These are phyloP conservation scores for Persicaria maculosa DNA, from an alignment of 148 eudicot genomes.

Conservation along the genomic window DNA sequence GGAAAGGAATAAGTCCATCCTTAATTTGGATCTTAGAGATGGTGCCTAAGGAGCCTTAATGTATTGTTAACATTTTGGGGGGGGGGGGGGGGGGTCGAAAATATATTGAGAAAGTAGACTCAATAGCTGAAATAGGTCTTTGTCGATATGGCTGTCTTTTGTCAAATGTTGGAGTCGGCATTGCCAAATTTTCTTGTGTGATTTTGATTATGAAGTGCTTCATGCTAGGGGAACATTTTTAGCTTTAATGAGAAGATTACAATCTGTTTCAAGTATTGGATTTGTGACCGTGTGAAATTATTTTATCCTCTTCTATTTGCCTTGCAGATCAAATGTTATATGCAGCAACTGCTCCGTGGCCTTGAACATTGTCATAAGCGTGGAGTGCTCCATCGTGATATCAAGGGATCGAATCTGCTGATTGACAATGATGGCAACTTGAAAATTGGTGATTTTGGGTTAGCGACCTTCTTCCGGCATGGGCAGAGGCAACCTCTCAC, in stretches of 20 bases:
- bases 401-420: conserved; percentile 13
- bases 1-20: neutral
- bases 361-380: conserved; percentile 7
- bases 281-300: neutral
- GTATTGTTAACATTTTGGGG: neutral
- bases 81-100: neutral
- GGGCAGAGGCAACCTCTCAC: conserved; percentile 13
- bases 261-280: neutral
- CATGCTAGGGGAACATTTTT: neutral
- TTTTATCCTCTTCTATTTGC: neutral
- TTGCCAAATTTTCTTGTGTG: neutral
- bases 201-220: neutral
- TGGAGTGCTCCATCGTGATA: conserved; percentile 13
- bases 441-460: conserved; percentile 14
- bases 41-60: neutral
- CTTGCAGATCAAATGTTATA: conserved; percentile 13
- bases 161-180: neutral
- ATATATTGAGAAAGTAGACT: neutral
- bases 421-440: conserved; percentile 7
- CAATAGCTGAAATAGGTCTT: neutral
- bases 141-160: neutral
- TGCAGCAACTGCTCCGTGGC: conserved; percentile 11
- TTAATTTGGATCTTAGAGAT: neutral
- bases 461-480: neutral
- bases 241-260: neutral